Evolutionary conservation across 2,329 filamentous ascomycete genomes (phyloP).

Genomic region (Phoma herbarum): DNA sequence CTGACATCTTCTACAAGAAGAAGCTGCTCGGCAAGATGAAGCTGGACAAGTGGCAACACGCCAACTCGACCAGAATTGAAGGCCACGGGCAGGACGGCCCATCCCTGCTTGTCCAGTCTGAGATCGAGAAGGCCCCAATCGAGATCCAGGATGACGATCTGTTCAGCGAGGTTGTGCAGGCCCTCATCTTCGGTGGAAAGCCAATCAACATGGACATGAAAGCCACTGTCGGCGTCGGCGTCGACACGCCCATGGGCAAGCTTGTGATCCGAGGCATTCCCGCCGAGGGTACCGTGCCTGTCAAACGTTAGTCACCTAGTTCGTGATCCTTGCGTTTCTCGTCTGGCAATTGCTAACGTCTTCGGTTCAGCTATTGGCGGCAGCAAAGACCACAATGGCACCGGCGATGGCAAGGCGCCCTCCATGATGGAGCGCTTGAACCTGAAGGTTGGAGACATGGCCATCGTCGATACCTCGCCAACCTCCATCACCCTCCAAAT

Average conservation of each 20-base stretch:
- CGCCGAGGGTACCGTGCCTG: constrained; percentile 80
- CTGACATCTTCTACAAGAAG: constrained; percentile 81
- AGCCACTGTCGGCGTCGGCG: constrained; percentile 82
- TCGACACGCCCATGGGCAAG: constrained; percentile 81
- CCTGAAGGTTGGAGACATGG: constrained; percentile 75
- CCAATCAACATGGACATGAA: constrained; percentile 76
- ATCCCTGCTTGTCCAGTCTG: constrained; percentile 76
- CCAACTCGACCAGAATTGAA: constrained; percentile 78
- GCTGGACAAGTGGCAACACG: constrained; percentile 81
- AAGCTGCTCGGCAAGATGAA: constrained; percentile 83
- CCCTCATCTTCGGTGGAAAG: constrained; percentile 76
- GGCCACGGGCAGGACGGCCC: constrained; percentile 66
- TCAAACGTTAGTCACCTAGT: constrained; percentile 87
- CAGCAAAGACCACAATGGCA: constrained; percentile 53
- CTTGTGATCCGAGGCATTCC: constrained; percentile 85
- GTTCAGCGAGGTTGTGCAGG: constrained; percentile 82
- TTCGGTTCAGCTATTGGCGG: constrained; percentile 46
- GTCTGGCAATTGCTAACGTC: constrained; percentile 44
- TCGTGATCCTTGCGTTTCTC: constrained; percentile 44
- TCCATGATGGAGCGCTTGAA: constrained; percentile 56
- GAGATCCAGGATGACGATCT: constrained; percentile 81
- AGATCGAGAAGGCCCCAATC: constrained; percentile 80
- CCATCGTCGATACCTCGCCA: constrained; percentile 75
- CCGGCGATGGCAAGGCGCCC: constrained; percentile 11
- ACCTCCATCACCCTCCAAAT: constrained; percentile 76